Conservation (phyloP, 306 rosid genomes). For the Coriaria nepalensis region DNA sequence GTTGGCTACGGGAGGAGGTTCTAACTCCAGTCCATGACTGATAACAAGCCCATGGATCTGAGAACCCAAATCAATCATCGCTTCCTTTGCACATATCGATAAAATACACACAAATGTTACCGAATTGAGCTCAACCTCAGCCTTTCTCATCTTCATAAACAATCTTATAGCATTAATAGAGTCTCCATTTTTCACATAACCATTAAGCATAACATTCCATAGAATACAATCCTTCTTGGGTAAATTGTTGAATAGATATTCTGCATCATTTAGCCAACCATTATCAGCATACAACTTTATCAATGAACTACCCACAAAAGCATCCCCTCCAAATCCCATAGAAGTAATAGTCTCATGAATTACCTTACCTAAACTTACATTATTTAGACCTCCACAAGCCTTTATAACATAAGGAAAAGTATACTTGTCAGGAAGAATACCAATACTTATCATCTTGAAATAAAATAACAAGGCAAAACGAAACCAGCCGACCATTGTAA, state of each 20-base stretch:
- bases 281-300: slow-evolving; percentile 53
- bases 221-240: slow-evolving; percentile 41
- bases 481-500: slow-evolving; percentile 39
- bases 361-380: slow-evolving; percentile 36
- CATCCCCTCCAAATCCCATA: slow-evolving; percentile 47
- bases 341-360: slow-evolving; percentile 29
- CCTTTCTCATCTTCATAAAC: slow-evolving; percentile 41
- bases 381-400: slow-evolving; percentile 59
- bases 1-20: slow-evolving; percentile 40
- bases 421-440: slow-evolving; percentile 64
- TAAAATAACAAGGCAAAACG: slow-evolving; percentile 47
- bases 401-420: slow-evolving; percentile 76
- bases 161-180: slow-evolving; percentile 23
- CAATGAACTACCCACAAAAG: slow-evolving; percentile 59
- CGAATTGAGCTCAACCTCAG: slow-evolving; percentile 26
- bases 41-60: slow-evolving; percentile 62
- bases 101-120: slow-evolving; percentile 48
- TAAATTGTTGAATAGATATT: slow-evolving; percentile 48
- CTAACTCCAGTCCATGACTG: slow-evolving; percentile 42
- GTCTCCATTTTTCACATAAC: slow-evolving; percentile 51
- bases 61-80: slow-evolving; percentile 35
- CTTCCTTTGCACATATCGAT: slow-evolving; percentile 47
- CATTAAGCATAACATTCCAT: slow-evolving; percentile 80
- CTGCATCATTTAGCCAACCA: slow-evolving; percentile 46
- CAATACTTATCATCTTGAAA: slow-evolving; percentile 63